A percentile compares a stretch with the other conserved stretches of the same genome.
Evolutionary conservation across 2,329 filamentous ascomycete species (phyloP).

Genomic region (Acephala macrosclerotiorum): DNA sequence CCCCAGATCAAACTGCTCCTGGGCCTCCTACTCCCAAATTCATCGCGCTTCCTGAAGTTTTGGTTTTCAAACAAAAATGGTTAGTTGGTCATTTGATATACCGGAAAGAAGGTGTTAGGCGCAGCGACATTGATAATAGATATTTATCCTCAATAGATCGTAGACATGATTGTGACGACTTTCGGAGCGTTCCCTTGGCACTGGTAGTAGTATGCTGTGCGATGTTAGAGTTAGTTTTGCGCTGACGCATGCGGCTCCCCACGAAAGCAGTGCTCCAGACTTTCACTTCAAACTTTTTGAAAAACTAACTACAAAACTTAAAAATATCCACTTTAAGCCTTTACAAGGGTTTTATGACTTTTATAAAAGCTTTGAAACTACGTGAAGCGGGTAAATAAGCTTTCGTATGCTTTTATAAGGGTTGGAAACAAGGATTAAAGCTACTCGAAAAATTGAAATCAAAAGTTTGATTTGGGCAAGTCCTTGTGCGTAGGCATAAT

Average conservation of each 20-base stretch:
- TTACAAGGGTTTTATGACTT: no score
- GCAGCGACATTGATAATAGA: not conserved
- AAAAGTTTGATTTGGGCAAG: no score
- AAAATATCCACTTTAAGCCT: no score
- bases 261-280: no score
- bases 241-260: slow-evolving; percentile 18
- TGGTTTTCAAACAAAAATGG: not conserved
- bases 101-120: not conserved
- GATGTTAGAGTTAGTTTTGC: slow-evolving; percentile 11
- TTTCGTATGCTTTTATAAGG: no score
- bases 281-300: no score
- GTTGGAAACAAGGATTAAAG: no score
- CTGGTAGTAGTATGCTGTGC: slow-evolving; percentile 22
- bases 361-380: no score
- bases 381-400: no score
- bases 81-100: not conserved
- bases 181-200: slow-evolving; percentile 13
- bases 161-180: slow-evolving; percentile 21
- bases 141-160: slow-evolving; percentile 8
- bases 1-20: slow-evolving; percentile 2
- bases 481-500: no score
- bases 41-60: slow-evolving; percentile 2
- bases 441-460: no score
- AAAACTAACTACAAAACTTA: no score
- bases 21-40: not conserved